Conservation (phyloP, 1,139 yeast species). For the Debaryomyces udenii region DNA sequence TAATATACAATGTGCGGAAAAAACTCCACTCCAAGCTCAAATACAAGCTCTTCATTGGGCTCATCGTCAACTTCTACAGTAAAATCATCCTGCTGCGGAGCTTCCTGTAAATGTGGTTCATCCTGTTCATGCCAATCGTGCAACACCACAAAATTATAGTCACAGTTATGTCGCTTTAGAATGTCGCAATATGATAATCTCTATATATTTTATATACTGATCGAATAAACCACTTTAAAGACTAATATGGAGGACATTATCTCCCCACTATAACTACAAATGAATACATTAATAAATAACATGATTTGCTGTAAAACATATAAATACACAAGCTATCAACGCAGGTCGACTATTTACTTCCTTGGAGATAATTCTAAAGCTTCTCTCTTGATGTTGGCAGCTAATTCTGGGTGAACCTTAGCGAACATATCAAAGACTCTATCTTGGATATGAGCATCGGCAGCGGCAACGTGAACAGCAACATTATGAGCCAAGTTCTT, state of each 20-base stretch:
- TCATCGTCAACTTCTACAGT: conserved; percentile 17
- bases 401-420: conserved; percentile 72
- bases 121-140: conserved; percentile 40
- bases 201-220: too few relatives aligned
- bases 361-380: conserved; percentile 58
- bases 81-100: conserved; percentile 29
- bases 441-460: conserved; percentile 77
- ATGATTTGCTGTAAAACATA: conserved; percentile 1
- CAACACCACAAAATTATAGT: conserved; percentile 43
- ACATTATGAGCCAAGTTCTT: conserved; percentile 81
- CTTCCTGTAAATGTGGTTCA: conserved; percentile 43
- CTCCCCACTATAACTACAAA: too few relatives aligned
- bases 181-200: too few relatives aligned
- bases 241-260: too few relatives aligned
- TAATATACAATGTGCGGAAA: conserved; percentile 23
- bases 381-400: conserved; percentile 60
- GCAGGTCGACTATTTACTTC: conserved; percentile 27
- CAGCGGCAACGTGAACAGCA: conserved; percentile 71
- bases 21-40: conserved; percentile 17
- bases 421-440: conserved; percentile 76
- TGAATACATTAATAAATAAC: neutral
- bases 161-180: too few relatives aligned
- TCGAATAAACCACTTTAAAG: too few relatives aligned
- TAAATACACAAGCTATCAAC: conserved; percentile 1
- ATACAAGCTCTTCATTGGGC: conserved; percentile 2